Conservation (phyloP, 495 filamentous ascomycete genomes). For the Apiosordaria backusii region DNA sequence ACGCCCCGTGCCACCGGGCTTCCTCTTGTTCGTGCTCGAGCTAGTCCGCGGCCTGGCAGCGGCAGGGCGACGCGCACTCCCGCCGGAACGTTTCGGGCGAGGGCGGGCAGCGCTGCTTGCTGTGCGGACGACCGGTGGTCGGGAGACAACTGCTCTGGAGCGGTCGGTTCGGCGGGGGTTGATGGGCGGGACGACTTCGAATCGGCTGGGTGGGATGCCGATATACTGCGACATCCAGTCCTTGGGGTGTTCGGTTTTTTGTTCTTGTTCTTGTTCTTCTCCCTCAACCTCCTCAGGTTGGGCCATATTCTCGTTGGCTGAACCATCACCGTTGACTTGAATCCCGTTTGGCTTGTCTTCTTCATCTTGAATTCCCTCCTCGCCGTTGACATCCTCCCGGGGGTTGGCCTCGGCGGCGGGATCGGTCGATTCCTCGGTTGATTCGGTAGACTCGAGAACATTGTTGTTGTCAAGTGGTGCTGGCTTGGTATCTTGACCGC, state of each 20-base stretch:
- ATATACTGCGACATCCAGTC: constrained; percentile 42
- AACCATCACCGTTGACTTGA: constrained; percentile 18
- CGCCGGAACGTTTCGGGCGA: constrained; percentile 24
- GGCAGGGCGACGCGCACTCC: constrained; percentile 24
- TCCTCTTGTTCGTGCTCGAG: constrained; percentile 36
- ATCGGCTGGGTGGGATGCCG: constrained; percentile 71
- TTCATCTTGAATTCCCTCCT: not conserved
- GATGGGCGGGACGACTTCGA: constrained; percentile 79
- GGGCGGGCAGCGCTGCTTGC: constrained; percentile 27
- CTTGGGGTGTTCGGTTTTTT: constrained; percentile 11
- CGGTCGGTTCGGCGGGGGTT: constrained; percentile 32
- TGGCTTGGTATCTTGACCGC: constrained; percentile 22
- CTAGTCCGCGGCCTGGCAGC: constrained; percentile 30
- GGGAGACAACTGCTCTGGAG: constrained; percentile 28
- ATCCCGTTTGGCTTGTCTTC: constrained; percentile 24
- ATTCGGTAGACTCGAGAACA: constrained; percentile 45
- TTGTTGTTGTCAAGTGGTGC: constrained; percentile 16
- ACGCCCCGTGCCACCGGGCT: constrained; percentile 51
- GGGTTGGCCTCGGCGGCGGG: not conserved
- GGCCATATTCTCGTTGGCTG: constrained; percentile 28
- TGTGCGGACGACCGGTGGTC: constrained; percentile 32
- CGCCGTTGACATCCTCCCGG: not conserved
- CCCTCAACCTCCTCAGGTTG: constrained; percentile 25
- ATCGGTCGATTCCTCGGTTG: constrained; percentile 27
- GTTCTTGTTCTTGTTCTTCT: constrained; percentile 34